Percentiles rank a stretch among this genome's conserved stretches.
Conservation (phyloP, 306 rosid genomes). For the Prunus mira region DNA sequence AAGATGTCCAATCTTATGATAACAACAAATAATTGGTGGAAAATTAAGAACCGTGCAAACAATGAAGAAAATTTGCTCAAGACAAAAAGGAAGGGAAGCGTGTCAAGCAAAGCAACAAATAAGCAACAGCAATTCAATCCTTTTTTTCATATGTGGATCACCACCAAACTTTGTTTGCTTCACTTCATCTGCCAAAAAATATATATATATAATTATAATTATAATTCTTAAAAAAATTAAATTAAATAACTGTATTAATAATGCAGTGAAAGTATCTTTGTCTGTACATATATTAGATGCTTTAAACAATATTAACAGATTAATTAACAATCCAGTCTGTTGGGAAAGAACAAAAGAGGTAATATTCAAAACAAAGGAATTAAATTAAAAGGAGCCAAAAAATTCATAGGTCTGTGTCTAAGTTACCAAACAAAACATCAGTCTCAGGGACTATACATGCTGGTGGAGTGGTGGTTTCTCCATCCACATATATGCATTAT, state of each 20-base stretch:
- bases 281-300: no score
- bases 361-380: no score
- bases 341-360: no score
- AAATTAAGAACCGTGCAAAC: slow-evolving; percentile 42
- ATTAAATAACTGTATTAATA: no score
- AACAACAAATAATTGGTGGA: slow-evolving; percentile 24
- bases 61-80: background rate
- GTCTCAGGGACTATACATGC: background rate
- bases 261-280: no score
- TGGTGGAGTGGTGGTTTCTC: slow-evolving; percentile 14
- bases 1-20: background rate
- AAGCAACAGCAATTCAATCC: background rate
- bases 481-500: background rate
- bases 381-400: background rate
- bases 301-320: background rate
- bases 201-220: background rate
- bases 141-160: slow-evolving; percentile 6
- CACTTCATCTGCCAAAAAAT: background rate
- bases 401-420: background rate
- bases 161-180: slow-evolving; percentile 22
- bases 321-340: background rate
- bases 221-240: background rate
- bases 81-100: slow-evolving; percentile 16
- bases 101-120: slow-evolving; percentile 18
- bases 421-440: background rate